Conservation (phyloP, 2,329 filamentous ascomycete species). For the Chrysoporthe cubensis region DNA sequence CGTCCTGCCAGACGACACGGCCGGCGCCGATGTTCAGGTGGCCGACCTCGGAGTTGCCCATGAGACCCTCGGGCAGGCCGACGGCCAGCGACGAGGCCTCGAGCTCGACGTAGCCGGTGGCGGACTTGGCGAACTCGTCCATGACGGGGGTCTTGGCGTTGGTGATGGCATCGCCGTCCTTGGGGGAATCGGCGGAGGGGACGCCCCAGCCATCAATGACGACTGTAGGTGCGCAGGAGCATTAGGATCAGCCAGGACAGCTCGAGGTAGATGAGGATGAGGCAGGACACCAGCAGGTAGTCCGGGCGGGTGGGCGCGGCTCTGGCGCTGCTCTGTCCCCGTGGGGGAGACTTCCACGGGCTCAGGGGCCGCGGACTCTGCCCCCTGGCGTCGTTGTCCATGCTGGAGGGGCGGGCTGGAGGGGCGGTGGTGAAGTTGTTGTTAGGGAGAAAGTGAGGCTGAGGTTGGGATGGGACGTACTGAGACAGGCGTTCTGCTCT, state of each 20-base stretch:
- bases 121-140: slow-evolving; percentile 84
- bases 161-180: slow-evolving; percentile 92
- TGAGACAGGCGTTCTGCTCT: slow-evolving; percentile 65
- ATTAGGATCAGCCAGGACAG: slow-evolving; percentile 63
- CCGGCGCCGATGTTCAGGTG: slow-evolving; percentile 98
- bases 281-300: slow-evolving; percentile 52
- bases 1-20: slow-evolving; percentile 97
- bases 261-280: slow-evolving; percentile 60
- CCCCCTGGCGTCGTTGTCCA: slow-evolving; percentile 11
- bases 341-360: too few species aligned
- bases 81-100: slow-evolving; percentile 96
- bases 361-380: slow-evolving; percentile 1
- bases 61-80: slow-evolving; percentile 92
- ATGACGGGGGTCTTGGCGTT: slow-evolving; percentile 92
- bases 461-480: slow-evolving; percentile 51
- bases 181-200: slow-evolving; percentile 76
- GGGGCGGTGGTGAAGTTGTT: background rate
- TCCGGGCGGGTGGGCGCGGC: slow-evolving; percentile 33
- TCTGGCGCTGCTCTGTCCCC: background rate
- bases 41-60: slow-evolving; percentile 99
- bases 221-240: slow-evolving; percentile 65
- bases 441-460: slow-evolving; percentile 26
- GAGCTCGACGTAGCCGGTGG: slow-evolving; percentile 86
- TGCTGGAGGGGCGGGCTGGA: background rate
- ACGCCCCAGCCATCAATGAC: slow-evolving; percentile 99